Evolutionary conservation across 2,329 filamentous ascomycete genomes (phyloP).

Genomic region (Neonectria coccinea): DNA sequence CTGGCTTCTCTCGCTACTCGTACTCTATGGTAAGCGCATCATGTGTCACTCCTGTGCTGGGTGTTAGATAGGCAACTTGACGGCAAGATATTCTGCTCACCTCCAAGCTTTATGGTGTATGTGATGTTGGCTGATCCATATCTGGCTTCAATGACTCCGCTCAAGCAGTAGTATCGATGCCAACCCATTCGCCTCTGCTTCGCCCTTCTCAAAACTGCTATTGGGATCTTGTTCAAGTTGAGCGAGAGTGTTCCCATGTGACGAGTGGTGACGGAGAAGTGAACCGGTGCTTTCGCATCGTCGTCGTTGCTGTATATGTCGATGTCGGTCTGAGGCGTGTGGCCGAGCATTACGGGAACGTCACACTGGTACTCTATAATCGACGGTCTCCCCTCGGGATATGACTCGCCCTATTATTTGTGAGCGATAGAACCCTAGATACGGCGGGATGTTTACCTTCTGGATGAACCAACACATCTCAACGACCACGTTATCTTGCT

Average conservation of each 20-base stretch:
- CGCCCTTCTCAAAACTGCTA: constrained; percentile 47
- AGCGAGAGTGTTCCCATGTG: constrained; percentile 51
- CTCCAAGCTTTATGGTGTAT: constrained; percentile 53
- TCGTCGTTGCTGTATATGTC: constrained; percentile 53
- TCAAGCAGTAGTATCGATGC: constrained; percentile 53
- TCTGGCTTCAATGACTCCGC: constrained; percentile 52
- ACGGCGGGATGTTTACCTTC: constrained; percentile 46
- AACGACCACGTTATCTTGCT: constrained; percentile 50
- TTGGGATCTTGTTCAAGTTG: constrained; percentile 51
- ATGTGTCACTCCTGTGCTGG: constrained; percentile 49
- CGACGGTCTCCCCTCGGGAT: constrained; percentile 51
- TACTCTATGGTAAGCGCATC: constrained; percentile 53
- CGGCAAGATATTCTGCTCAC: constrained; percentile 35
- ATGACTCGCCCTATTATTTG: constrained; percentile 51
- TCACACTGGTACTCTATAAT: constrained; percentile 55
- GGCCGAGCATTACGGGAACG: constrained; percentile 51
- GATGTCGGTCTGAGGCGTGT: constrained; percentile 52
- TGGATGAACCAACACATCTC: constrained; percentile 56
- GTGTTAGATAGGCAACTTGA: constrained; percentile 31
- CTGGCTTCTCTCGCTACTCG: constrained; percentile 37
- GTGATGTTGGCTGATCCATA: constrained; percentile 55
- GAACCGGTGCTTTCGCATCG: constrained; percentile 47
- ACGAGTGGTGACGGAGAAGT: constrained; percentile 46
- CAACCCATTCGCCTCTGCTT: constrained; percentile 50
- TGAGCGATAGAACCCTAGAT: constrained; percentile 13